These are phyloP conservation scores for Agrocybe praecox DNA, from an alignment of 768 basidiomycete genomes.

Conservation along the genomic window DNA sequence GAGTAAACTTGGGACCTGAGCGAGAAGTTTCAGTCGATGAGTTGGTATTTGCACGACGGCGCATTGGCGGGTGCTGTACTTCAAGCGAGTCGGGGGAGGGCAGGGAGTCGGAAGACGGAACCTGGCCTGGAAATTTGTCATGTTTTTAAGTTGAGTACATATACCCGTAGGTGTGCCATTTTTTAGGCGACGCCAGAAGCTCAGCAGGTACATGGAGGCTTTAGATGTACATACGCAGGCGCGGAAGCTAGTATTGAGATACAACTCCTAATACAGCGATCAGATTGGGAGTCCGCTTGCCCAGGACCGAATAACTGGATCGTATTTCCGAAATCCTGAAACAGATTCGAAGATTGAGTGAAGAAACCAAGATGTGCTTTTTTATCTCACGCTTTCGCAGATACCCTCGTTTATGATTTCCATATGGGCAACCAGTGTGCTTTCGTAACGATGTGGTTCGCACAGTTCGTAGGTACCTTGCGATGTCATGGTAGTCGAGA, in stretches of 20 bases:
- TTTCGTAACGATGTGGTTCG: conserved; percentile 4
- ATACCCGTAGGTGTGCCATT: conserved; percentile 20
- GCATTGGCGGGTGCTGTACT: conserved; percentile 19
- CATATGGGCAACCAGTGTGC: conserved; percentile 10
- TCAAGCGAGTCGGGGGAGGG: conserved; percentile 13
- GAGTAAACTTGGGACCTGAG: conserved; percentile 35
- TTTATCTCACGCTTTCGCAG: conserved; percentile 16
- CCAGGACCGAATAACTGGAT: conserved; percentile 21
- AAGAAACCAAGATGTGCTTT: conserved; percentile 12
- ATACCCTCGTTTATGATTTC: conserved; percentile 10
- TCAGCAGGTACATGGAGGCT: conserved; percentile 26
- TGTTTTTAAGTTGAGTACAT: conserved; percentile 19
- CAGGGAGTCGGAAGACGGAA: conserved; percentile 18
- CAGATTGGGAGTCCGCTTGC: conserved; percentile 13
- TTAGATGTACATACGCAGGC: conserved; percentile 14
- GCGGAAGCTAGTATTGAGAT: conserved; percentile 12
- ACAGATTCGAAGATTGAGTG: conserved; percentile 16
- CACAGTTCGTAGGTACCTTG: conserved; percentile 6
- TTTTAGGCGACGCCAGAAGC: conserved; percentile 18
- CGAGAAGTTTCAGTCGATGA: conserved; percentile 30
- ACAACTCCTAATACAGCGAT: conserved; percentile 16
- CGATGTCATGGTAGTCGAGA: conserved; percentile 16
- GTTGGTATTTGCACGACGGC: conserved; percentile 27
- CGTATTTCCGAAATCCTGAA: conserved; percentile 21
- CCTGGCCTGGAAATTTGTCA: conserved; percentile 13